Evolutionary conservation across 768 basidiomycete species (phyloP), one percentile per base, ranked within the genome.

Genomic region (Trametopsis cervina): DNA sequence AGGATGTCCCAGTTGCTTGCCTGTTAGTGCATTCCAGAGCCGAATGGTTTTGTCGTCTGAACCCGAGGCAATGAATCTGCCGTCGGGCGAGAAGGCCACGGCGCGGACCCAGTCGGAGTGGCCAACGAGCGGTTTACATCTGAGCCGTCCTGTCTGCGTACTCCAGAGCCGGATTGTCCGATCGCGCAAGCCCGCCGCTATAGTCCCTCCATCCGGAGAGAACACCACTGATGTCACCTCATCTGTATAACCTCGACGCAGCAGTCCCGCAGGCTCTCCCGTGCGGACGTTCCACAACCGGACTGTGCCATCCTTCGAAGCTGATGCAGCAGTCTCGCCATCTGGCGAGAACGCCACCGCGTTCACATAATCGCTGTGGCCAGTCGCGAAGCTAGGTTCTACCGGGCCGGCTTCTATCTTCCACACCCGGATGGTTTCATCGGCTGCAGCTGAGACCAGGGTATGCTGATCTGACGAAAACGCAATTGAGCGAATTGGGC

Each of bases 121-220:
- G 7, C 13, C 44, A 18, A 29, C 26, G 26, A 18, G 44, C 13
- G 25, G 22, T 20, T n/a, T n/a, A n/a, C n/a, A n/a, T n/a, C n/a
- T n/a, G n/a, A 88, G 75, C 63, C 89, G 89, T 4, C 93, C 92
- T 38, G 80, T 82, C 51, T 81, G 74, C 0, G 81, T 74, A 59
- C 95, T 92, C 93, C 93, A 97, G 13, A 97, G 65, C 59, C 85
- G 89, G 69, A 96, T 89, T 3, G 81, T 81, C 73, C 91, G 94
- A 69, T 97, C 93, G 64, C 93, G 76, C 25, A 88, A 84, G 2
- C 89, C 91, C 12, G 89, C 92, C 10, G 82, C 82, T 6, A 87
- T 73, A 61, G n/a, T n/a, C n/a, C n/a, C n/a, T n/a, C 33, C 33
- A 35, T 35, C 17, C 33, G 33, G 33, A 17, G 33, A 35, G 33